These are phyloP conservation scores for Metrosideros polymorpha DNA, from an alignment of 441 rosid genomes.

Conservation along the genomic window DNA sequence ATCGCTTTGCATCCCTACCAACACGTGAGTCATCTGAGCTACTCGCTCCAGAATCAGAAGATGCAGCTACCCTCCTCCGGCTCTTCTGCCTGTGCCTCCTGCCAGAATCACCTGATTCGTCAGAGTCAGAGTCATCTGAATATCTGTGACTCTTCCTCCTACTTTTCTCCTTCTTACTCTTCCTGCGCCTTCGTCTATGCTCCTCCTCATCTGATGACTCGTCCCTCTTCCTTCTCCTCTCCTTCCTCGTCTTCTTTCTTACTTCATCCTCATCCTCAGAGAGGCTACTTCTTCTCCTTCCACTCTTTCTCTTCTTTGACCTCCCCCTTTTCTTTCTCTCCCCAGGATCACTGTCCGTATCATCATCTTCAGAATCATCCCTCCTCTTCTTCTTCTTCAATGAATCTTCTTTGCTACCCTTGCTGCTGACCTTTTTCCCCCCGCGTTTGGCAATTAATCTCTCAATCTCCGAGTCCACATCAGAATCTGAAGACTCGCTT, in stretches of 20 bases:
- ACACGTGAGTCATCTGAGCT: background rate
- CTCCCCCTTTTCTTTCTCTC: constrained; percentile 42
- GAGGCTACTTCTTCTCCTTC: constrained; percentile 27
- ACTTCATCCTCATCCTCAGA: constrained; percentile 57
- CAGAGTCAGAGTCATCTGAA: background rate
- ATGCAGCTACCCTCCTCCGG: background rate
- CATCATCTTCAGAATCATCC: constrained; percentile 31
- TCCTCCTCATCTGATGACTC: background rate
- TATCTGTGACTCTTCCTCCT: background rate
- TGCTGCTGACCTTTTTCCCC: constrained; percentile 44
- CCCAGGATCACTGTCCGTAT: constrained; percentile 44
- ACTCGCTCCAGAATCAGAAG: background rate
- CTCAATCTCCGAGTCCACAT: constrained; percentile 83
- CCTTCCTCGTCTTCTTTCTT: constrained; percentile 11
- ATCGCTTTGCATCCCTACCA: background rate
- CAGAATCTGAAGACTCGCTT: constrained; percentile 75
- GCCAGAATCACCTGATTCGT: background rate
- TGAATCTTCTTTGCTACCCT: constrained; percentile 10
- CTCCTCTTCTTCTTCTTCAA: constrained; percentile 20
- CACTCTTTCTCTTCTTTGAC: background rate
- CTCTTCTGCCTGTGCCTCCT: background rate
- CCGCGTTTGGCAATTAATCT: constrained; percentile 67
- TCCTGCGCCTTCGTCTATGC: background rate
- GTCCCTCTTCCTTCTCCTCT: constrained; percentile 22
- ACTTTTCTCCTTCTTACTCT: background rate